Conservation (phyloP, 306 rosid genomes). For the Castanospermum australe region DNA sequence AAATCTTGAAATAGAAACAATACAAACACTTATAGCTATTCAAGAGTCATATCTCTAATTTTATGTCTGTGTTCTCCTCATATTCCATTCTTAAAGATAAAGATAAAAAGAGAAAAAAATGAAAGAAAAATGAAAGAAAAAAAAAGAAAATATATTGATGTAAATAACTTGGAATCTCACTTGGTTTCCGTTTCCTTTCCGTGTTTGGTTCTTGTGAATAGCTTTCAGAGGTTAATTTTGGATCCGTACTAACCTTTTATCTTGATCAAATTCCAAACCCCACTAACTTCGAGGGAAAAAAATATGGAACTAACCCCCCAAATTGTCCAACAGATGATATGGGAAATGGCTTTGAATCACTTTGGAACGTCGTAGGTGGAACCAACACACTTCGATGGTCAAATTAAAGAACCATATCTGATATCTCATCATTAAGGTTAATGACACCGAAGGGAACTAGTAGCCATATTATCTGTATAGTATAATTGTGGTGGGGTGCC, state of each 20-base stretch:
- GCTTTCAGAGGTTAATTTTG: neutral
- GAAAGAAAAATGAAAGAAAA: neutral
- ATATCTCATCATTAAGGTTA: neutral
- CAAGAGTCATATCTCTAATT: neutral
- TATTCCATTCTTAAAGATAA: neutral
- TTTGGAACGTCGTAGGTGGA: constrained; percentile 21
- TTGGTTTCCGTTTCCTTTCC: neutral
- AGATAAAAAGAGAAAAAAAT: neutral
- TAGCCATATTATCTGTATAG: neutral
- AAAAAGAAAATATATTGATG: neutral
- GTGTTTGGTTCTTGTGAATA: neutral
- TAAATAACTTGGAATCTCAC: neutral
- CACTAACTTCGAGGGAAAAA: neutral
- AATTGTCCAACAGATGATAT: neutral
- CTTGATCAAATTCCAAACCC: neutral
- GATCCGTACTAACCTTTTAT: neutral
- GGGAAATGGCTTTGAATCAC: neutral
- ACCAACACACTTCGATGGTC: constrained; percentile 34
- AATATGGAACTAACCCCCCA: neutral
- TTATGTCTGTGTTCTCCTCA: neutral
- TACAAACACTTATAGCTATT: neutral
- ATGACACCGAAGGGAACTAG: constrained; percentile 1
- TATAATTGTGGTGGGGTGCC: constrained; percentile 28
- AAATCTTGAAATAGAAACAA: too few species aligned
- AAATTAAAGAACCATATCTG: neutral